Base-by-base conservation (phyloP, 2,329 filamentous ascomycete species). In the Botryotinia calthae region DNA sequence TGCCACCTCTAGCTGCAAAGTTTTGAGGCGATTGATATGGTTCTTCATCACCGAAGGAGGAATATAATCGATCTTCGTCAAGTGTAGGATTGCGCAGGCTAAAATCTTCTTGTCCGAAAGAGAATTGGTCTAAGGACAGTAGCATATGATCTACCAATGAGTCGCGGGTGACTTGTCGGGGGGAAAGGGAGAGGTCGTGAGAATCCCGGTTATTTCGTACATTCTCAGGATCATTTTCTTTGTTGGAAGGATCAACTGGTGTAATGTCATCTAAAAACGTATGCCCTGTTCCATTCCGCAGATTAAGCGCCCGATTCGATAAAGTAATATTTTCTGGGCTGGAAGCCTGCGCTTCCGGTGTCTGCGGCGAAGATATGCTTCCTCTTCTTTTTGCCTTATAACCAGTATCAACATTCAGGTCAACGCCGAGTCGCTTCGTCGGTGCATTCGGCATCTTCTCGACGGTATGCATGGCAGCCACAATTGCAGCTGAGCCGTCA, bases 121-220 rank as follows among this genome's bases (percentile, higher is more conserved):
- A 91, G 80, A 95, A 90, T 82, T 95, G 92, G 82, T 97, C 95
- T 76, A 99, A 90, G 58, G 95, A 97, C 76, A 96, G 86, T 74
- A 98, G 89, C 91, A 99, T 96, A 82, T 98, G 97, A 82, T 96
- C 92, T 74, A 99, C 94, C 77, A 99, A 90, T 51, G 95, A 98
- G 80, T 97, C 93, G 77, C 95, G 90, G 58, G 93, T 93, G 75
- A 93, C 89, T 81, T 93, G 89, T 74, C 90, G 87, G 66, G 92
- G 89, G 68, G 91, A 91, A 78, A 97, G 86, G 73, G 93, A 95
- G 75, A 98, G 87, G 82, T 97, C 95, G 85, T 98, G 95, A 20
- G 79, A 80, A 73, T 81, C 79, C 66, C 79, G 77, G 28, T 54
- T 59, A 51, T 62, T 54, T 42, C 63, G 69, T 40, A 72, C 72